Base-by-base conservation (phyloP, 331 rosid genomes). In the Pyracantha coccinea region DNA sequence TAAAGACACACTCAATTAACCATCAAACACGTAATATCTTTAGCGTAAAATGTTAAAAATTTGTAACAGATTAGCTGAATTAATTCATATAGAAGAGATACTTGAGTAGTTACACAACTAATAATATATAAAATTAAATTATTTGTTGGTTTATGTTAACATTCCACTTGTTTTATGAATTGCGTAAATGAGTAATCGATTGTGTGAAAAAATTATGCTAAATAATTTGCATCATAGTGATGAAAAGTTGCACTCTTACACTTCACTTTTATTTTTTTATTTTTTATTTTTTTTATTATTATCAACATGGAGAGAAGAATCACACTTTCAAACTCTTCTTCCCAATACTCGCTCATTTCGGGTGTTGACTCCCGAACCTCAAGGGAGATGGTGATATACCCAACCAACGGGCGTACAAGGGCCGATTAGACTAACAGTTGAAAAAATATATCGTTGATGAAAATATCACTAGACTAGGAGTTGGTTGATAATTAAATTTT, bases 11-110 rank as follows among this genome's bases (percentile, higher is more conserved):
- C 7, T 65, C 41, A 71, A 72, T 77, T 66, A 31, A 59, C 79
- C 69, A 68, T 61, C 67, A 71, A 63, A 68, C 68, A 85, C 75
- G 81, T 78, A 76, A 81, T 72, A 73, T 82, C 47, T 25, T 44
- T 12, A 54, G 68, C 60, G 74, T 62, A 75, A 75, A 41, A 21
- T 58, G 33, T 47, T 54, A 29, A 79, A 59, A 47, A 71, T 66
- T 25, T 28, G 63, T 1, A 55, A 71, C 27, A 27, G 25, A 31
- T n/a, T 27, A 17, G 79, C 41, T 69, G 54, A 61, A 45, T 73
- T 41, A 17, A 61, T 47, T 16, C 10, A 69, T 52, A 75, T 16
- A 62, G 19, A 69, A 68, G 3, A 2, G 29, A 57, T 58, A 57
- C 65, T 72, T 27, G 55, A 64, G 19, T 15, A 69, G 33, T 28